Base-by-base conservation (phyloP, 2,329 filamentous ascomycete species). In the Clarireedia monteithiana region DNA sequence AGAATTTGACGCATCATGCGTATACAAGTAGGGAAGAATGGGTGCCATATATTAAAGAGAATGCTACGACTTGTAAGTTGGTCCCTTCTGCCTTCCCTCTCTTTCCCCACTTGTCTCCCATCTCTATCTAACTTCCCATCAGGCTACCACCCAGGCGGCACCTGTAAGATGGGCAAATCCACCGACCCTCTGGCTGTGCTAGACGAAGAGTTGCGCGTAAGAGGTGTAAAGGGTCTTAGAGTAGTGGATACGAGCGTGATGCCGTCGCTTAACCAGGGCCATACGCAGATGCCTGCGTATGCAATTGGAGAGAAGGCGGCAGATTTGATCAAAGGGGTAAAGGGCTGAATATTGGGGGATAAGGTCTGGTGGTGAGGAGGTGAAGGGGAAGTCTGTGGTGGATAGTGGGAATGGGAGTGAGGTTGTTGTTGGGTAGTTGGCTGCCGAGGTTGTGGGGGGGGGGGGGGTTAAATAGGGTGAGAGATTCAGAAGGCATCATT, bases 241-340 rank as follows among this genome's bases (percentile, higher is more conserved):
- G 64, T 67, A n/a, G 65, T 60, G 4, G 64, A 67, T 50, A 62
- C 61, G 2, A 66, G 63, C 40, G 59, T 67, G 2, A 66, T 66
- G 64, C 64, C 62, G 0, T 45, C 62, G 4, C 64, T 81, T 3
- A 74, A 80, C 61, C 71, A 71, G 24, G 79, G 75, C 0, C 76
- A 79, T 62, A 80, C 78, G 0, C 78, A 81, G 62, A 81, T 81
- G 77, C 77, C 78, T 3, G 79, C 78, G 5, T 82, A 80, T 64
- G 78, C 77, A 1, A 80, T 82, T 59, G 79, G 77, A 0, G 79
- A 82, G 67, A 78, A 78, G 62, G 75, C 72, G 45, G 74, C 74
- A 1, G 77, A 80, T 62, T 63, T 80, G 55, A 75, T 81, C 51
- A 78, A 77, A 59, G 70, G 73, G 14, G n/a, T 55, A 1, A 20